Conservation (phyloP, 2,329 filamentous ascomycete species). For the Massarina eburnea region DNA sequence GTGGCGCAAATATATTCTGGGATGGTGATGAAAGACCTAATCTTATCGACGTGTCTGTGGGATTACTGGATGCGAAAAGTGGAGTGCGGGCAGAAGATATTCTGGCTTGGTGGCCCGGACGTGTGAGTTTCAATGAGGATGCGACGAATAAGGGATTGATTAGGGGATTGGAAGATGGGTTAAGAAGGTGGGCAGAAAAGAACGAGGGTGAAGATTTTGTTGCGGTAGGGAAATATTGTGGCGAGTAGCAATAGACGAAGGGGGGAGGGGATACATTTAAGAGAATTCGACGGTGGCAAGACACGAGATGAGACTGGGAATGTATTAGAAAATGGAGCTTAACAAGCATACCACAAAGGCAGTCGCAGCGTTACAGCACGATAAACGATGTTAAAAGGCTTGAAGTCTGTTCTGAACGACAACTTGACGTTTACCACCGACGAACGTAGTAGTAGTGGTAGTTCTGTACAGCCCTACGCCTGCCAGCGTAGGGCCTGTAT, state of each 20-base stretch:
- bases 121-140: constrained; percentile 34
- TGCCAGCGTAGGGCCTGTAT: too few species aligned
- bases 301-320: neutral
- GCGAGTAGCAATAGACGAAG: neutral
- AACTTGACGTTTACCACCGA: too few species aligned
- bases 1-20: constrained; percentile 53
- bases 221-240: neutral
- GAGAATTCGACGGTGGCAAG: neutral
- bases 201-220: constrained; percentile 12
- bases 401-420: too few species aligned
- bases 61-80: constrained; percentile 46
- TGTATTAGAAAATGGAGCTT: too few species aligned
- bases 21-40: constrained; percentile 43
- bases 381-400: too few species aligned
- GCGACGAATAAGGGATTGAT: constrained; percentile 45
- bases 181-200: constrained; percentile 23
- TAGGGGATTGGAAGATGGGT: constrained; percentile 32
- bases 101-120: constrained; percentile 45
- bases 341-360: too few species aligned
- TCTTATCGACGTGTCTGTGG: constrained; percentile 50
- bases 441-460: too few species aligned
- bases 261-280: neutral
- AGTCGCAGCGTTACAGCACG: too few species aligned
- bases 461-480: too few species aligned
- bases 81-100: constrained; percentile 51